A percentile compares a stretch with the other conserved stretches of the same genome.
Conservation (phyloP, 2,329 filamentous ascomycete species). For the Scleromitrula shiraiana region DNA sequence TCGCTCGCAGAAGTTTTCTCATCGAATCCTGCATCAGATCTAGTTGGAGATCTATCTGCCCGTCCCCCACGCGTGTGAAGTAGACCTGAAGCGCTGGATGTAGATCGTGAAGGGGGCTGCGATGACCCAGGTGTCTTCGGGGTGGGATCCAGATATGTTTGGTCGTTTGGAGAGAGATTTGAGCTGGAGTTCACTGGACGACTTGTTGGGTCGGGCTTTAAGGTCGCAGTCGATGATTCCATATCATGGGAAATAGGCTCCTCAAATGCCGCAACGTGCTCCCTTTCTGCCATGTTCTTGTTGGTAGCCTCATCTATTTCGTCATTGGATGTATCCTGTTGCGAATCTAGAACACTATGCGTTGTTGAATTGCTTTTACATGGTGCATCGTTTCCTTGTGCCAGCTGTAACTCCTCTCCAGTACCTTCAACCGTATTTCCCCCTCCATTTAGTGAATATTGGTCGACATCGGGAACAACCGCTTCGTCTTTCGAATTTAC, state of each 20-base stretch:
- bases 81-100: constrained; percentile 28
- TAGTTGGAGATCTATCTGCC: constrained; percentile 41
- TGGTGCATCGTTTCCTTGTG: background rate
- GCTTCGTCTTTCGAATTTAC: constrained; percentile 3
- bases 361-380: background rate
- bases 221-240: constrained; percentile 30
- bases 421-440: constrained; percentile 5
- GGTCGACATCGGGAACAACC: constrained; percentile 1
- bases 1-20: constrained; percentile 50
- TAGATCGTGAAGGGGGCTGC: constrained; percentile 33
- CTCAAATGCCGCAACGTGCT: background rate
- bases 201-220: constrained; percentile 22
- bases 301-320: background rate
- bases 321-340: background rate
- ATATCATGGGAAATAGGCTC: constrained; percentile 18
- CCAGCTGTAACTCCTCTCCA: constrained; percentile 1
- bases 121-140: constrained; percentile 37
- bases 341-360: constrained; percentile 2
- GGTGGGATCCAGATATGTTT: constrained; percentile 40
- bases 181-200: constrained; percentile 8
- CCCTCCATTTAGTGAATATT: constrained; percentile 5
- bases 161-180: constrained; percentile 17
- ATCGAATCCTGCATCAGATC: constrained; percentile 48
- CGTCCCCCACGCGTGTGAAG: constrained; percentile 29
- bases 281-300: constrained; percentile 1